Conservation (phyloP, 352 stramenopile species). For the Phytophthora idaei region DNA sequence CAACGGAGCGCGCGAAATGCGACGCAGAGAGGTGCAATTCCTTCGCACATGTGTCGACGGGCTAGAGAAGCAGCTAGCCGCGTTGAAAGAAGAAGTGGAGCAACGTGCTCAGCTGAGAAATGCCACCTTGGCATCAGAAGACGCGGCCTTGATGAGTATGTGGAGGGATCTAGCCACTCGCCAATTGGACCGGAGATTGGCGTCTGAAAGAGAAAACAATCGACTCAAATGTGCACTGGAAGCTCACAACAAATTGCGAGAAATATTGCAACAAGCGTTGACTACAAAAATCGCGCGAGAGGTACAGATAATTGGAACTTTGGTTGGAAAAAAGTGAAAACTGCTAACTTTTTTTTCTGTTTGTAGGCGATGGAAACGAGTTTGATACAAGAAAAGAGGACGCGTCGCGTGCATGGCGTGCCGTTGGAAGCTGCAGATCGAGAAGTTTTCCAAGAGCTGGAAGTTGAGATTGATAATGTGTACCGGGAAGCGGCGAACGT, state of each 20-base stretch:
- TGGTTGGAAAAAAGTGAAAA: neutral
- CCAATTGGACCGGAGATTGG: conserved; percentile 36
- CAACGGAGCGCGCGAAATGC: conserved; percentile 41
- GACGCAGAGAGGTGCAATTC: conserved; percentile 37
- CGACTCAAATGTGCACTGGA: conserved; percentile 31
- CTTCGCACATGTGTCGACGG: conserved; percentile 22
- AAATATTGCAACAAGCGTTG: conserved; percentile 36
- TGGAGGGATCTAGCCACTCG: conserved; percentile 34
- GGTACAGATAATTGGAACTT: conserved; percentile 9
- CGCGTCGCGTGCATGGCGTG: conserved; percentile 25
- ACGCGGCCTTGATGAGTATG: conserved; percentile 10
- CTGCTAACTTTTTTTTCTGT: neutral
- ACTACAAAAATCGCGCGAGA: conserved; percentile 29
- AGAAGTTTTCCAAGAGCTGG: conserved; percentile 37
- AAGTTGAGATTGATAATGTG: conserved; percentile 33
- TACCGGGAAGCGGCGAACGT: conserved; percentile 42
- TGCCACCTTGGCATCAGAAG: neutral
- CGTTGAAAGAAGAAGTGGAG: conserved; percentile 18
- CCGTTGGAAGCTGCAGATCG: conserved; percentile 30
- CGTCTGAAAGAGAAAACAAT: conserved; percentile 33
- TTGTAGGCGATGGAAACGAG: conserved; percentile 33
- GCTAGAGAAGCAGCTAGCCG: conserved; percentile 19
- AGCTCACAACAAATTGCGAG: conserved; percentile 33
- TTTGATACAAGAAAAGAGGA: conserved; percentile 25
- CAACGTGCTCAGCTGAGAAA: conserved; percentile 9